phyloP scores from a whole-genome alignment of 2,329 filamentous ascomycete species.

The Fusarium pseudoanthophilum region DNA sequence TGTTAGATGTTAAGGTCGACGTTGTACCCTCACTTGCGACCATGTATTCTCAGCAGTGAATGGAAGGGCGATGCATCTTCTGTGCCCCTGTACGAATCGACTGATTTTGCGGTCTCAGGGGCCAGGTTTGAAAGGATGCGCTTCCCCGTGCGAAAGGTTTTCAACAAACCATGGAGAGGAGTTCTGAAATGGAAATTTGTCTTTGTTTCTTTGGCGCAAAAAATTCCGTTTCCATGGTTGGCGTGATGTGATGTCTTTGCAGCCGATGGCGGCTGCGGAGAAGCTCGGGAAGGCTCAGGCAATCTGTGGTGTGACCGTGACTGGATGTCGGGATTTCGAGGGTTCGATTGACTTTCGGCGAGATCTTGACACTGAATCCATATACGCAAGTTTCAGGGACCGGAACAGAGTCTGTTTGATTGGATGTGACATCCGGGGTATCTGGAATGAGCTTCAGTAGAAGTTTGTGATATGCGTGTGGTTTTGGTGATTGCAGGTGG shows the following conservation, averaged over 20 bases:
- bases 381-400: neutral
- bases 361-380: neutral
- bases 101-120: constrained; percentile 22
- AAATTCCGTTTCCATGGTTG: neutral
- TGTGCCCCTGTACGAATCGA: constrained; percentile 17
- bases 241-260: neutral
- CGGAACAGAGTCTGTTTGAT: neutral
- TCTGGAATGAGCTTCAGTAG: neutral
- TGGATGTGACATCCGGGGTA: neutral
- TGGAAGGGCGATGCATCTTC: neutral
- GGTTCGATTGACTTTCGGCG: neutral
- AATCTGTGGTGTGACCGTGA: constrained; percentile 34
- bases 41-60: constrained; percentile 15
- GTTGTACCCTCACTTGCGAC: constrained; percentile 9
- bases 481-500: neutral
- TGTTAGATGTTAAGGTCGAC: neutral
- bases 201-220: neutral
- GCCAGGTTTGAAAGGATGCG: constrained; percentile 21
- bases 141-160: constrained; percentile 5
- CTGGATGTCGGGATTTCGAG: constrained; percentile 28
- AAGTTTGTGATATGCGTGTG: neutral
- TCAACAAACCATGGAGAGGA: constrained; percentile 2
- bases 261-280: constrained; percentile 10
- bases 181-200: neutral
- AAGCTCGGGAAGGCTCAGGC: constrained; percentile 30